Base-by-base conservation (phyloP, 192 early-diverging fungal species). In the Lobosporangium transversale region DNA sequence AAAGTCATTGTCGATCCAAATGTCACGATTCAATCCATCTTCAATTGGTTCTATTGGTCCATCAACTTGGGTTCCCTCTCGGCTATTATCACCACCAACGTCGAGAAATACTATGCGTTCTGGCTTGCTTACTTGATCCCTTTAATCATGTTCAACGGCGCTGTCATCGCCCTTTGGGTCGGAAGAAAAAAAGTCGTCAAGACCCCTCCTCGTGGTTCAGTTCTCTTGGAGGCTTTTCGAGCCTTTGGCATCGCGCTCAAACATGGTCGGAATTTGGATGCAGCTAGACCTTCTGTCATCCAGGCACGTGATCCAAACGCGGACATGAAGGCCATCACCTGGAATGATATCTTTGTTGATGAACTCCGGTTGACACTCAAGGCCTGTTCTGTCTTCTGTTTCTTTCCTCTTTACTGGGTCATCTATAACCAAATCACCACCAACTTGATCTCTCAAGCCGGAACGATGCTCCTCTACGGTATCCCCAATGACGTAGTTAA, bases 11-110 rank as follows among this genome's bases (percentile, higher is more conserved):
- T 92, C 9, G 85, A 89, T 66, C 89, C 89, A 47, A 80, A 83
- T 66, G 81, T 89, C 53, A 93, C 93, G 1, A 70, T 90, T 33
- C 90, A 94, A 81, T 86, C 83, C 18, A 89, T 95, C 47, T 95
- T 94, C 79, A 90, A 89, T 78, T 91, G 87, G 88, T 95, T 95
- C 79, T 95, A 95, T 80, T 86, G 84, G 82, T 81, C 86, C 36
- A 90, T 93, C 64, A 91, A 91, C 68, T 26, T 91, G 27, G 91
- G 91, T 36, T 83, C 86, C 24, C 80, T 93, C 52, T 87, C 74
- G 66, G 84, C 83, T 54, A 89, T 82, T 55, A 83, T 79, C 29
- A 87, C 69, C 45, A 87, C 85, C 64, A 84, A 66, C 66, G 54
- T 87, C 0, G 89, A 88, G 56, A 89, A 87, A 78, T 74, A 88